Evolutionary conservation across 805 yeast species (phyloP).

Genomic region (Grigorovia humatica): DNA sequence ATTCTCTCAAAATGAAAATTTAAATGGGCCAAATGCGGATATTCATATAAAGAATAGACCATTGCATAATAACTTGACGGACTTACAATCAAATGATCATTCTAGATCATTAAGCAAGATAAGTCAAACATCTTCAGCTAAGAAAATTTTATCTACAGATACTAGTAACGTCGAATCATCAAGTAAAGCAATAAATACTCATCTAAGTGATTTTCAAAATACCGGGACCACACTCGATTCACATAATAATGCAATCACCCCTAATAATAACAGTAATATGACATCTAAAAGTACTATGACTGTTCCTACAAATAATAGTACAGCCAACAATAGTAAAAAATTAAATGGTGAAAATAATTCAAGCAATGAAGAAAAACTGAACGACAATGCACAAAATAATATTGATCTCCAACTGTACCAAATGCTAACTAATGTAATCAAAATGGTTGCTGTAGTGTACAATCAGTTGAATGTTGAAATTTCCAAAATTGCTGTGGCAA

Average conservation of each 20-base stretch:
- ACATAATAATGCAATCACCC: too few species aligned
- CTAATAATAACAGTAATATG: too few species aligned
- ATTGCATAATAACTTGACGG: slow-evolving; percentile 3
- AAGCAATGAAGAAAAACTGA: neutral
- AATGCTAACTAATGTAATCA: slow-evolving; percentile 50
- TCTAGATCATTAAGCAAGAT: neutral
- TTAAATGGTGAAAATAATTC: neutral
- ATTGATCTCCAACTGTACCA: slow-evolving; percentile 60
- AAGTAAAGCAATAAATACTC: neutral
- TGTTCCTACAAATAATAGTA: too few species aligned
- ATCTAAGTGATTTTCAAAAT: neutral
- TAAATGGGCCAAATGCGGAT: neutral
- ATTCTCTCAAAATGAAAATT: neutral
- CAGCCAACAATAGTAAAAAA: too few species aligned
- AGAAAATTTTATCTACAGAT: neutral
- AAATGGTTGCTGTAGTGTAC: slow-evolving; percentile 67
- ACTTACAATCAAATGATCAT: neutral
- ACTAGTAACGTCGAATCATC: neutral
- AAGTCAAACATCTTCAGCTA: neutral
- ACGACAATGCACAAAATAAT: slow-evolving; percentile 31
- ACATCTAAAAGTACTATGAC: too few species aligned
- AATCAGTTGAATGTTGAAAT: slow-evolving; percentile 62
- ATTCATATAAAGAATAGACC: neutral
- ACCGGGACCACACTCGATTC: neutral
- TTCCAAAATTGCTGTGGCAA: slow-evolving; percentile 49